Evolutionary conservation across 768 basidiomycete species (phyloP).

Genomic region (Amanita inopinata): DNA sequence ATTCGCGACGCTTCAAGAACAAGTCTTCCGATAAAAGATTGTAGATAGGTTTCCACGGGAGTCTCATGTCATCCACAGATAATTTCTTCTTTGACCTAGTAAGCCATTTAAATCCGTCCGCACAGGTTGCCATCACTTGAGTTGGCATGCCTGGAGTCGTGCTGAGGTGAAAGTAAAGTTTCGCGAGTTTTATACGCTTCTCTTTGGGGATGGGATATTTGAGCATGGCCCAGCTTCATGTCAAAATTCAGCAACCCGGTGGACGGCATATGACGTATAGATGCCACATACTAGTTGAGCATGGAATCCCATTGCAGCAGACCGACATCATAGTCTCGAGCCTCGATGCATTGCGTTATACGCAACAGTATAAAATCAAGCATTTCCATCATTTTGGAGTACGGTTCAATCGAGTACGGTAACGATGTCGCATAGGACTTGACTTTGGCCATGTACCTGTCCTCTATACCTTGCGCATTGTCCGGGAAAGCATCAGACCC

Average conservation of each 20-base stretch:
- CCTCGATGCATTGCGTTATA: slow-evolving; percentile 64
- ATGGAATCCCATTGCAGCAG: slow-evolving; percentile 75
- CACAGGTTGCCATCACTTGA: slow-evolving; percentile 55
- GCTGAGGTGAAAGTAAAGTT: slow-evolving; percentile 70
- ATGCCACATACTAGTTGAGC: slow-evolving; percentile 53
- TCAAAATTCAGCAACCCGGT: slow-evolving; percentile 7
- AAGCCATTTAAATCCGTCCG: slow-evolving; percentile 50
- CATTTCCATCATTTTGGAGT: slow-evolving; percentile 65
- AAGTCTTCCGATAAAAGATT: slow-evolving; percentile 62
- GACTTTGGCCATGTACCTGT: slow-evolving; percentile 48
- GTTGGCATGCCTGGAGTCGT: slow-evolving; percentile 70
- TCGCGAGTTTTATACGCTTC: slow-evolving; percentile 62
- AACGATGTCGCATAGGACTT: slow-evolving; percentile 53
- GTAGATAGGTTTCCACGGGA: slow-evolving; percentile 78
- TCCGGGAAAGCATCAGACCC: slow-evolving; percentile 18
- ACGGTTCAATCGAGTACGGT: slow-evolving; percentile 71
- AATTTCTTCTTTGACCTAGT: slow-evolving; percentile 66
- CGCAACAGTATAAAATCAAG: slow-evolving; percentile 65
- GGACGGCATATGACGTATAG: slow-evolving; percentile 3
- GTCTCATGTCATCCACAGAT: slow-evolving; percentile 65
- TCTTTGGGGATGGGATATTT: slow-evolving; percentile 83
- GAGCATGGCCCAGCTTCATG: slow-evolving; percentile 63
- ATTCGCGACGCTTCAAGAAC: slow-evolving; percentile 68
- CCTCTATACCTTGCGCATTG: slow-evolving; percentile 22
- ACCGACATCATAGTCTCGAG: slow-evolving; percentile 76